Percentiles rank a stretch among this genome's conserved stretches.
Evolutionary conservation across 1,139 yeast genomes (phyloP).

Genomic region (Blastobotrys elegans): DNA sequence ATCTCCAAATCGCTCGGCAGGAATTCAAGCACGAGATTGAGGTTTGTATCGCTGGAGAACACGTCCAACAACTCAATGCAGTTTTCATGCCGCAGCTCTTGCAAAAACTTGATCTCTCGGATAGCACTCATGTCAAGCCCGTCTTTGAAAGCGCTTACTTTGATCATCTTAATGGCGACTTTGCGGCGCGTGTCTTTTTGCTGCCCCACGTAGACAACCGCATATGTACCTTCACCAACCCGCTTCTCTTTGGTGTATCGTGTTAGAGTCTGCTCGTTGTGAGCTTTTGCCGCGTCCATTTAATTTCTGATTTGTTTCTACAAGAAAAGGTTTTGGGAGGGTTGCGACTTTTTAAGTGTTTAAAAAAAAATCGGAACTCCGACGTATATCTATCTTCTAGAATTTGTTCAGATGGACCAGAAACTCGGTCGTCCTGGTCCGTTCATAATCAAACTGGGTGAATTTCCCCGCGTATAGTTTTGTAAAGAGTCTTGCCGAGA

Average conservation of each 20-base stretch:
- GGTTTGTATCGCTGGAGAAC: constrained; percentile 62
- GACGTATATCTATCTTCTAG: not conserved
- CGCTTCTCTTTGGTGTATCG: constrained; percentile 53
- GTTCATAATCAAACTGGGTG: not conserved
- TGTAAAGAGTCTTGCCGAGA: not conserved
- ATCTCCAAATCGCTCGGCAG: constrained; percentile 90
- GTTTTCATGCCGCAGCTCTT: constrained; percentile 76
- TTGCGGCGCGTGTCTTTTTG: constrained; percentile 47
- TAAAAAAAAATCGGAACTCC: not conserved
- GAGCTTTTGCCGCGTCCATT: constrained; percentile 16
- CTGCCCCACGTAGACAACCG: constrained; percentile 83
- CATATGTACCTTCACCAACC: constrained; percentile 99
- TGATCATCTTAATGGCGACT: constrained; percentile 93
- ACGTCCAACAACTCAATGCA: constrained; percentile 87
- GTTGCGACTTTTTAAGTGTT: no score
- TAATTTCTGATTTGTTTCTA: not conserved
- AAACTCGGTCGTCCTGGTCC: not conserved
- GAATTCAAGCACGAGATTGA: constrained; percentile 85
- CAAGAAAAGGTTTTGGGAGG: not conserved
- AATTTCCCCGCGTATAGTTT: not conserved
- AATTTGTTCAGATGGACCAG: constrained; percentile 2
- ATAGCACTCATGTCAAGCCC: constrained; percentile 98
- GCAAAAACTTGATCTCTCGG: constrained; percentile 88
- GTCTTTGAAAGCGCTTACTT: constrained; percentile 89
- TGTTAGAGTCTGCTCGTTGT: constrained; percentile 22